Base-by-base conservation (phyloP, 2,329 filamentous ascomycete genomes). In the Botrytis byssoidea region DNA sequence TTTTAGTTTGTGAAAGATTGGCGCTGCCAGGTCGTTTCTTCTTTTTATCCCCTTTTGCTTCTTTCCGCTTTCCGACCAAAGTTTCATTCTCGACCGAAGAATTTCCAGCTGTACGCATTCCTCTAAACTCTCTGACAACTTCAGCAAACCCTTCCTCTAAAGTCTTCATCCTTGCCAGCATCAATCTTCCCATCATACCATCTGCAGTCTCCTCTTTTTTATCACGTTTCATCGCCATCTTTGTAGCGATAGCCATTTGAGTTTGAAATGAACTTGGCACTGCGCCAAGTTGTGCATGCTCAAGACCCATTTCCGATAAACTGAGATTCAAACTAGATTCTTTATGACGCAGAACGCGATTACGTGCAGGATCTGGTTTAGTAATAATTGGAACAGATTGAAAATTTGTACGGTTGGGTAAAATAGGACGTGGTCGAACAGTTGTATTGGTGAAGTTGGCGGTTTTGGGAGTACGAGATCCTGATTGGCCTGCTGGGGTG, bases 101-200 rank as follows among this genome's bases (percentile, higher is more conserved):
- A 72, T 79, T 80, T 4, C 76, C 78, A 8, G 79, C 77, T 6
- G 79, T 80, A 18, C 79, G 74, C 76, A 81, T 78, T 0, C 76
- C 79, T 35, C 77, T 74, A 32, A 97, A 91, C 82, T 96, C 93
- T 75, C 89, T 90, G 73, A 94, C 88, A n/a, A 97, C 91, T 74
- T 97, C 93, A 3, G 92, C 88, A 81, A 98, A 95, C 22, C 94
- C 92, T 82, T 97, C 94, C 81, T 98, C 95, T 3, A 98, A 86
- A 12, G 92, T 95, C 81, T 96, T 96, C 94, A 98, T 98, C 48
- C 94, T 87, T 14, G 94, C 93, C 64, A 98, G 85, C 83, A 98
- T 92, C 64, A 97, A 87, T 73, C 93, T 89, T 77, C 91, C 88
- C 80, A 92, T 90, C 88, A 95, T 92, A 59, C 92, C 88, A 79